Conservation (phyloP, 192 early-diverging fungal species). For the Allomyces macrogynus region DNA sequence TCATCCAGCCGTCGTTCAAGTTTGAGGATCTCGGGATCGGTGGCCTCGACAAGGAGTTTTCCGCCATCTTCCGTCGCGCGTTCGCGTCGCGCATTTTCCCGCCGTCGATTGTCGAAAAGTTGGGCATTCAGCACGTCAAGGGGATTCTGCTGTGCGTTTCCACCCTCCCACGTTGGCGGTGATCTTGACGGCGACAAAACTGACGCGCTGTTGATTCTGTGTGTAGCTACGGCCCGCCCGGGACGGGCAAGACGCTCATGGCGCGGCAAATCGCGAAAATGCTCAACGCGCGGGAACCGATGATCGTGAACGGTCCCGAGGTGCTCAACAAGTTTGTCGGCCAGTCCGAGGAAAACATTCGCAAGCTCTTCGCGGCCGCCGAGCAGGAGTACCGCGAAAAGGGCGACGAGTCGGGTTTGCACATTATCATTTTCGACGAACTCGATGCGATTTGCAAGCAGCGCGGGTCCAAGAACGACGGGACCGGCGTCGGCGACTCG, state of each 20-base stretch:
- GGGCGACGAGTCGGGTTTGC: conserved; percentile 73
- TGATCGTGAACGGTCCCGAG: conserved; percentile 91
- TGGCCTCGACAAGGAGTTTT: conserved; percentile 85
- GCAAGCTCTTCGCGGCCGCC: conserved; percentile 85
- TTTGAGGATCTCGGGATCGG: conserved; percentile 97
- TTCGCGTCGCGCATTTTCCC: conserved; percentile 96
- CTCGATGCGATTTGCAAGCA: conserved; percentile 98
- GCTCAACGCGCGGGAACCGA: conserved; percentile 83
- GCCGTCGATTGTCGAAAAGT: conserved; percentile 69
- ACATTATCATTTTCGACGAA: conserved; percentile 98
- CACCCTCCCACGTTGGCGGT: too few relatives aligned
- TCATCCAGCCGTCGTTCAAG: conserved; percentile 87
- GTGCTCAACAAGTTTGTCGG: conserved; percentile 93
- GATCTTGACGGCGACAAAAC: too few relatives aligned
- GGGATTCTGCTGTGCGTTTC: conserved; percentile 40
- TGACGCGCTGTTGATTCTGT: too few relatives aligned
- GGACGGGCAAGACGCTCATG: conserved; percentile 95
- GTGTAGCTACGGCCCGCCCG: conserved; percentile 60
- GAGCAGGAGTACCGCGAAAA: conserved; percentile 86
- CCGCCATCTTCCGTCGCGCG: conserved; percentile 83
- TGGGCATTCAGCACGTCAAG: conserved; percentile 97
- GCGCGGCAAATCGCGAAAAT: conserved; percentile 97
- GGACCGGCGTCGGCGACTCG: conserved; percentile 88
- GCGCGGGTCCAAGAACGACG: conserved; percentile 74
- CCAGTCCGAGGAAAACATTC: conserved; percentile 87